These are phyloP conservation scores for Phytophthora pistaciae DNA, from an alignment of 352 stramenopile genomes.

Conservation along the genomic window DNA sequence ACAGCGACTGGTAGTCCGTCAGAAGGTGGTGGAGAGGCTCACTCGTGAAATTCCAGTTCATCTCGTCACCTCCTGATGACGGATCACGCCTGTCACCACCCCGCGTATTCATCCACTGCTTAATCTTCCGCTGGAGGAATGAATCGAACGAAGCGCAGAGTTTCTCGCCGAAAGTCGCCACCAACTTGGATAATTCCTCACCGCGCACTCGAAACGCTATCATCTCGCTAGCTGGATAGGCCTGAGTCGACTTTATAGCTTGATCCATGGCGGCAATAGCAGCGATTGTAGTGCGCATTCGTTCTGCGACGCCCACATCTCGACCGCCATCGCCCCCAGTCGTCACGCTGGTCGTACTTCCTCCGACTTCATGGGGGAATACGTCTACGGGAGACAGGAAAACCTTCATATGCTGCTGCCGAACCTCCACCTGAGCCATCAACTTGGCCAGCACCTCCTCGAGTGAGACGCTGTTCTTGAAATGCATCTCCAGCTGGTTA, in stretches of 20 bases:
- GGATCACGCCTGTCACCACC: constrained; percentile 1
- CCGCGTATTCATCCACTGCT: constrained; percentile 32
- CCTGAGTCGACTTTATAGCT: constrained; percentile 65
- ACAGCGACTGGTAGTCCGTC: constrained; percentile 55
- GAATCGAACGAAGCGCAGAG: constrained; percentile 58
- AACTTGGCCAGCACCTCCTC: constrained; percentile 61
- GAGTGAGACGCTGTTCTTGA: constrained; percentile 80
- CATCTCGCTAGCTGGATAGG: constrained; percentile 77
- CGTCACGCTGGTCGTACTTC: constrained; percentile 11
- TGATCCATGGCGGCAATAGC: constrained; percentile 56
- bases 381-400: constrained; percentile 59
- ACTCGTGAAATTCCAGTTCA: constrained; percentile 77
- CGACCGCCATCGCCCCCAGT: constrained; percentile 6
- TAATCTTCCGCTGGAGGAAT: constrained; percentile 61
- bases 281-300: constrained; percentile 46
- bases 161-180: constrained; percentile 60
- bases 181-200: constrained; percentile 62
- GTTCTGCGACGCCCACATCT: constrained; percentile 37
- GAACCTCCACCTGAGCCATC: constrained; percentile 62
- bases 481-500: constrained; percentile 83
- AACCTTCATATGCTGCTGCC: constrained; percentile 60
- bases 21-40: constrained; percentile 61
- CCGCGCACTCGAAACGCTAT: constrained; percentile 57
- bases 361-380: constrained; percentile 53
- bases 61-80: constrained; percentile 41